These are phyloP conservation scores for Fusarium sp. DNA, from an alignment of 2,329 filamentous ascomycete genomes.

Conservation along the genomic window DNA sequence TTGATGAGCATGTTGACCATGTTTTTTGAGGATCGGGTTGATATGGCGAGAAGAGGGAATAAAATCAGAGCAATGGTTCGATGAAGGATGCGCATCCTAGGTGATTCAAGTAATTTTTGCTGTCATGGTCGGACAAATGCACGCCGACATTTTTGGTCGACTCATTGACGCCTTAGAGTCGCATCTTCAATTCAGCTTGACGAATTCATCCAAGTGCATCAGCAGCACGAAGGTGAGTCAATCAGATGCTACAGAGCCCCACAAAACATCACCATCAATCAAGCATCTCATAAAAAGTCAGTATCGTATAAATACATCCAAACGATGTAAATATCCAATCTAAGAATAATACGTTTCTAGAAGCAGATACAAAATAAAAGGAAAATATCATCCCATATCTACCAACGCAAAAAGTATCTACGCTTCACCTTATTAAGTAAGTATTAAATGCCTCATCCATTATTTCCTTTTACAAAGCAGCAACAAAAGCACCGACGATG, in stretches of 20 bases:
- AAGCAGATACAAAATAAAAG: conserved; percentile 5
- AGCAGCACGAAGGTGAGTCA: neutral
- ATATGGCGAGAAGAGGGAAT: neutral
- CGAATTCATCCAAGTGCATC: neutral
- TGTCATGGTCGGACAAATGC: neutral
- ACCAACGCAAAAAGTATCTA: conserved; percentile 16
- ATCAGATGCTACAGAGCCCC: neutral
- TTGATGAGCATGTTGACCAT: conserved; percentile 30
- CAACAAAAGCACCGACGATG: conserved; percentile 19
- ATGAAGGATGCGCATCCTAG: neutral
- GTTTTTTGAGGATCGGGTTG: rapidly evolving
- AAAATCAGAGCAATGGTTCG: neutral
- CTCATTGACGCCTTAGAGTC: rapidly evolving
- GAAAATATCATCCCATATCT: conserved; percentile 19
- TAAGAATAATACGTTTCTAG: conserved; percentile 3
- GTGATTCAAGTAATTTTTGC: rapidly evolving
- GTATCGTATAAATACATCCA: conserved; percentile 9
- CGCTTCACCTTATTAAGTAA: conserved; percentile 16
- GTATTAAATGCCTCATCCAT: conserved; percentile 22
- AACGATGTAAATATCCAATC: conserved; percentile 5
- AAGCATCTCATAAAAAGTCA: conserved; percentile 9
- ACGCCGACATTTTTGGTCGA: neutral
- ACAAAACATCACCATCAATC: neutral
- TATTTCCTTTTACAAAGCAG: conserved; percentile 18
- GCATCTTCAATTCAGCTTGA: neutral